Evolutionary conservation across 352 stramenopile species (phyloP).

Genomic region (Pythium folliculosum): DNA sequence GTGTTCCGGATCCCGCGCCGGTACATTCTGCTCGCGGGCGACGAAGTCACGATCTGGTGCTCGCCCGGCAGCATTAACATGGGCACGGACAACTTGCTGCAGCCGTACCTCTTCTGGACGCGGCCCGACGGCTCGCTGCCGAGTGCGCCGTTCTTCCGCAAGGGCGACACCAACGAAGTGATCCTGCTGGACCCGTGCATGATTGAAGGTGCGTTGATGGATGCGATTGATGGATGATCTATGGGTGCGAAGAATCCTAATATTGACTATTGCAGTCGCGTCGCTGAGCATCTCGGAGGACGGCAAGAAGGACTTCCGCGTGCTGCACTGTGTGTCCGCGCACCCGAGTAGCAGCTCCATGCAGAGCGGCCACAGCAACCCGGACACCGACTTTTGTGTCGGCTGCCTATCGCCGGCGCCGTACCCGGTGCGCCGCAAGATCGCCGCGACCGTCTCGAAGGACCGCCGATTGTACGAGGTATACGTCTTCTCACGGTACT

Average conservation of each 20-base stretch:
- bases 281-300: conserved; percentile 67
- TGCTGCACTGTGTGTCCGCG: conserved; percentile 69
- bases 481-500: conserved; percentile 86
- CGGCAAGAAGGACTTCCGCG: conserved; percentile 74
- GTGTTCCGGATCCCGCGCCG: conserved; percentile 65
- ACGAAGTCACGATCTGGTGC: conserved; percentile 85
- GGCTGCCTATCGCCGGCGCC: conserved; percentile 60
- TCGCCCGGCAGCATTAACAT: conserved; percentile 61
- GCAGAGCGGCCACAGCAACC: conserved; percentile 29
- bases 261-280: conserved; percentile 35
- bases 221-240: not conserved
- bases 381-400: conserved; percentile 47
- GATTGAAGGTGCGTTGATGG: conserved; percentile 48
- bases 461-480: conserved; percentile 41
- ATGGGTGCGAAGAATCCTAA: not conserved
- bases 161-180: conserved; percentile 52
- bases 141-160: conserved; percentile 60
- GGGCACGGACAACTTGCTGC: conserved; percentile 73
- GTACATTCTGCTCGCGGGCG: conserved; percentile 73
- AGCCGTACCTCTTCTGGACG: conserved; percentile 85
- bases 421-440: conserved; percentile 31
- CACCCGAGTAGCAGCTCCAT: conserved; percentile 30
- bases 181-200: conserved; percentile 74
- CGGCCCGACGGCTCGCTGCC: conserved; percentile 54
- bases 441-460: conserved; percentile 7